These are phyloP conservation scores for Moesziomyces antarcticus DNA, from an alignment of 1,284 basidiomycete species.

Conservation along the genomic window DNA sequence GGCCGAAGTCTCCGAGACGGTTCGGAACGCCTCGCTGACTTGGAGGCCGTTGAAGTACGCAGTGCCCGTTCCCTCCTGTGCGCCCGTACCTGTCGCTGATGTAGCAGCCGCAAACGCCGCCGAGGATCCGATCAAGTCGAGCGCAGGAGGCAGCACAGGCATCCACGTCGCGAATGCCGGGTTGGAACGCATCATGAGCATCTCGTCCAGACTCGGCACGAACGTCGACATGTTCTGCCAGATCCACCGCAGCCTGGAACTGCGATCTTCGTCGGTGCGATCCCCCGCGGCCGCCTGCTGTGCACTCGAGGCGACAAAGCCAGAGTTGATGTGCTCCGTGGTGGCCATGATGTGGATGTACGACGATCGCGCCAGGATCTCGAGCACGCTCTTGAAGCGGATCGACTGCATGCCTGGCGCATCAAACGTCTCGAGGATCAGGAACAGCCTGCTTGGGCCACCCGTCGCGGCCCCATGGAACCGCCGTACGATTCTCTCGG, in stretches of 20 bases:
- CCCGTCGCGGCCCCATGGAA: conserved; percentile 7
- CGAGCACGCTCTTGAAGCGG: conserved; percentile 37
- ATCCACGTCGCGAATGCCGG: conserved; percentile 41
- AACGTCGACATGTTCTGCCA: conserved; percentile 51
- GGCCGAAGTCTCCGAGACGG: conserved; percentile 41
- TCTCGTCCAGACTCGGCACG: conserved; percentile 37
- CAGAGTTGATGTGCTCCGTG: conserved; percentile 44
- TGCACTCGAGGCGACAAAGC: conserved; percentile 26
- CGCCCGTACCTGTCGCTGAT: neutral
- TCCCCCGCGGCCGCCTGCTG: conserved; percentile 6
- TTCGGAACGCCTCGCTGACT: conserved; percentile 28
- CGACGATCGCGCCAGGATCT: conserved; percentile 19
- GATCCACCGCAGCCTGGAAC: conserved; percentile 32
- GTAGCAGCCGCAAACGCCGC: conserved; percentile 1
- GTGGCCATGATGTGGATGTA: conserved; percentile 51
- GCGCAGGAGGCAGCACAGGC: conserved; percentile 24
- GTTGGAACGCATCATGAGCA: conserved; percentile 50
- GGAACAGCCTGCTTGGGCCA: conserved; percentile 32
- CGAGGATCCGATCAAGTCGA: conserved; percentile 38
- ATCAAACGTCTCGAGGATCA: conserved; percentile 45
- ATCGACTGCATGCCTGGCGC: conserved; percentile 41
- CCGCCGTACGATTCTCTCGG: conserved; percentile 29
- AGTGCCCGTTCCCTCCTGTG: conserved; percentile 1
- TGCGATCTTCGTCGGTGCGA: neutral
- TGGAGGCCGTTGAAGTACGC: conserved; percentile 36